Base-by-base conservation (phyloP, 1,284 basidiomycete species). In the Trichosporon coremiiforme region DNA sequence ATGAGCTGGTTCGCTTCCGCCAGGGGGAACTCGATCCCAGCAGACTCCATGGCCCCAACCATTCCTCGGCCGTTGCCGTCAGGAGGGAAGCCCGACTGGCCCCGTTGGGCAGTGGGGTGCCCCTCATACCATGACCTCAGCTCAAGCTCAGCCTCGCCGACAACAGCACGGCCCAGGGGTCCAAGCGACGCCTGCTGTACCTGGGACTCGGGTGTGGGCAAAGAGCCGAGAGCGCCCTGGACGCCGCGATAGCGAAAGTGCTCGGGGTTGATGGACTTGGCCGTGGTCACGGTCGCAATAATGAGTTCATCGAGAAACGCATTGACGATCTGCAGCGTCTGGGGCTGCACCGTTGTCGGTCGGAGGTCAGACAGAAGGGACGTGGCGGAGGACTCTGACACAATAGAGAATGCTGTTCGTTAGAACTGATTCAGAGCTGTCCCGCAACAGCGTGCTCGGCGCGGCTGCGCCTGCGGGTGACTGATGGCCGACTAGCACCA, bases 121-220 rank as follows among this genome's bases (percentile, higher is more conserved):
- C 85, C 63, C 86, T 91, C 73, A 89, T 88, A 77, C 85, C 94
- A 95, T 9, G 90, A 90, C 77, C 91, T 87, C 64, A 95, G 83
- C 84, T 96, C 94, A 64, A 97, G 86, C 79, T 97, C 94, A 0
- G 94, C 94, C 84, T 96, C 94, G 57, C 93, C 85, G n/a, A 95
- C 85, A 4, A 93, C 93, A 78, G 94, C 91, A 83, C 95, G 93
- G 36, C 93, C 94, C 47, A 95, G 86, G 64, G 87, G 85, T 25
- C 77, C 66, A 2, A 78, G 69, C 33, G 76, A 76, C 2, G 78
- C 79, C 15, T 70, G 68, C 33, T 62, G 60, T 0, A 45, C 55
- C 3, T 53, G 57, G 10, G 57, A 17, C 10, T 66, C 57, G 33
- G 33, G 29, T n/a, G 25, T 60, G 20, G 63, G 63, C 10, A 64